Base-by-base conservation (phyloP, 371 early-diverging fungal species). In the Sporodiniella umbellata region DNA sequence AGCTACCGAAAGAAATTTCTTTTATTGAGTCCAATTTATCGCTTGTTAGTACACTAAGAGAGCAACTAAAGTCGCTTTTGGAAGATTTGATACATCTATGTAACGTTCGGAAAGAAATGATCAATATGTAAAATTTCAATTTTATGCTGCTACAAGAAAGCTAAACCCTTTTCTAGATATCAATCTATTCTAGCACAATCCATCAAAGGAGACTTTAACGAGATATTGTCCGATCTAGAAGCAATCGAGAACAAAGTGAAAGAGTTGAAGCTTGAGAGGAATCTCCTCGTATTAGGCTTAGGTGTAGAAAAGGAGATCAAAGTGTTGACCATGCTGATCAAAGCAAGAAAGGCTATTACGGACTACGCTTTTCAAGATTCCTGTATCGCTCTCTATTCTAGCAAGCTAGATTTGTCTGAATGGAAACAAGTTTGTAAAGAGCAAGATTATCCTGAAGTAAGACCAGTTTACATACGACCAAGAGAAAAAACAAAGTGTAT, bases 291-390 rank as follows among this genome's bases (percentile, higher is more conserved):
- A 15, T 48, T 83, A 1, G 84, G 81, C 0, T 8, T 59, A 10
- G 79, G 80, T 0, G 64, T 83, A 1, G 68, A 66, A 15, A 65
- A 57, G 21, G 84, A 83, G 43, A 72, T 83, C 12, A 53, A 50
- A 15, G 58, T 75, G 0, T 46, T 83, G 23, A 66, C 54, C 8
- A 60, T 68, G 10, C 50, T 78, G 2, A 54, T 83, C 2, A 49
- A 67, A 43, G 64, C 79, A 26, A 62, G 76, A 33, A 66, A 60
- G 22, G 71, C 79, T 0, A 68, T 81, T 22, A 62, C 62, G 4
- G 67, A 77, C 22, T 83, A 80, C 60, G 79, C 81, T 0, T 74
- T 81, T 33, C 81, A 80, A 37, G 77, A 78, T 33, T 59, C 84
- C 1, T 74, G 75, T 42, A 80, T 76, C 8, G 55, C 77, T 7